These are phyloP conservation scores for Dictyostelium citrinum DNA, from an alignment of 78 protist species.

Conservation along the genomic window DNA sequence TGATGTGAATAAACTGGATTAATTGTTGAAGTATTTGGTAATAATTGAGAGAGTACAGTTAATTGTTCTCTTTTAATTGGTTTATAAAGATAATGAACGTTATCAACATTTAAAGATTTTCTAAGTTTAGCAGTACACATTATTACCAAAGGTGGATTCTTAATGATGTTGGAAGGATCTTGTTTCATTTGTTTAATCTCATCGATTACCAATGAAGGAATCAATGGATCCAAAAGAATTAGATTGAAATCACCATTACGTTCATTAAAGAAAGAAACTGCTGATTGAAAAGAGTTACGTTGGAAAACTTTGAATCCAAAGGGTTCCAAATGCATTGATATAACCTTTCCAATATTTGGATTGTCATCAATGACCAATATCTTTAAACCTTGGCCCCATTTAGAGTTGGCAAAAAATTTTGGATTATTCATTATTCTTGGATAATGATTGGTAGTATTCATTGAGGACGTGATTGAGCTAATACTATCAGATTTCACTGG, in stretches of 20 bases:
- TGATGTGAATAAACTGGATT: neutral
- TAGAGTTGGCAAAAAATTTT: neutral
- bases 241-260: constrained; percentile 10
- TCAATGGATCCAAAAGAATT: constrained; percentile 43
- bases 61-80: constrained; percentile 67
- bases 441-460: neutral
- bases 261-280: neutral
- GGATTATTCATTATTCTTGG: neutral
- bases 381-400: constrained; percentile 29
- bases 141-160: constrained; percentile 23
- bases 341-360: neutral
- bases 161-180: neutral
- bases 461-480: neutral
- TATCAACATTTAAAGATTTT: constrained; percentile 13
- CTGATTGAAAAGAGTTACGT: neutral
- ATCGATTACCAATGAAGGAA: constrained; percentile 26
- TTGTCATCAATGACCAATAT: constrained; percentile 41
- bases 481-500: neutral
- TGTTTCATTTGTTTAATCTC: constrained; percentile 17
- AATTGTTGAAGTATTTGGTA: neutral
- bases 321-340: constrained; percentile 37
- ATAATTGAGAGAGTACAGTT: neutral
- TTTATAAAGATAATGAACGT: constrained; percentile 37
- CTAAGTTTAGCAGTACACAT: constrained; percentile 44
- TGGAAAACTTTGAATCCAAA: constrained; percentile 4